A percentile compares a stretch with the other conserved stretches of the same genome.
Evolutionary conservation across 257 asterid species (phyloP).

Genomic region (Paraleonurus japonicus): DNA sequence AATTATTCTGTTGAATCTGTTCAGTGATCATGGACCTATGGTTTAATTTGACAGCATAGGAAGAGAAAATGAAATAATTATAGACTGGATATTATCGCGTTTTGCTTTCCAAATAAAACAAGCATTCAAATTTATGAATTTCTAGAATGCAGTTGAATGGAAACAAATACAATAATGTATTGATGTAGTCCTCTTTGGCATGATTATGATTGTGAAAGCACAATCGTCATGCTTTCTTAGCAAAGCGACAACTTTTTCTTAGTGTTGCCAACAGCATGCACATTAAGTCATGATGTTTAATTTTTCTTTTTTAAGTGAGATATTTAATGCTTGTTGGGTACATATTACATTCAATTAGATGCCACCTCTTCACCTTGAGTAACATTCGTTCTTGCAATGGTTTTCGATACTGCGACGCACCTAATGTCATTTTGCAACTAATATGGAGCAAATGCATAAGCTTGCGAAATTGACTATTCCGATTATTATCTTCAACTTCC

Average conservation of each 20-base stretch:
- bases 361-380: background rate
- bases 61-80: background rate
- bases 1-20: too few species aligned
- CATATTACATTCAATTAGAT: background rate
- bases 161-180: background rate
- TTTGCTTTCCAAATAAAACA: background rate
- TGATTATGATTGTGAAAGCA: conserved; percentile 3
- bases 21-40: too few species aligned
- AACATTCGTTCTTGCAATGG: background rate
- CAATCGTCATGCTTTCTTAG: background rate
- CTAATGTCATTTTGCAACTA: background rate
- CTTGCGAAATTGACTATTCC: background rate
- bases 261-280: background rate
- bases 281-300: too few species aligned
- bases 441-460: background rate
- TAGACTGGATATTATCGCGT: background rate
- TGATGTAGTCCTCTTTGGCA: background rate
- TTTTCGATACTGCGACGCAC: background rate
- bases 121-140: background rate
- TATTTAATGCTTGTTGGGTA: too few species aligned
- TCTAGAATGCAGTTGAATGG: background rate
- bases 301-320: too few species aligned
- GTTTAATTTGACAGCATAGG: background rate
- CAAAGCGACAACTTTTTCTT: background rate
- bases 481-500: background rate